Evolutionary conservation across 208 protist species (phyloP), one percentile per base, ranked within the genome.

Genomic region (Trypanosoma rangeli): DNA sequence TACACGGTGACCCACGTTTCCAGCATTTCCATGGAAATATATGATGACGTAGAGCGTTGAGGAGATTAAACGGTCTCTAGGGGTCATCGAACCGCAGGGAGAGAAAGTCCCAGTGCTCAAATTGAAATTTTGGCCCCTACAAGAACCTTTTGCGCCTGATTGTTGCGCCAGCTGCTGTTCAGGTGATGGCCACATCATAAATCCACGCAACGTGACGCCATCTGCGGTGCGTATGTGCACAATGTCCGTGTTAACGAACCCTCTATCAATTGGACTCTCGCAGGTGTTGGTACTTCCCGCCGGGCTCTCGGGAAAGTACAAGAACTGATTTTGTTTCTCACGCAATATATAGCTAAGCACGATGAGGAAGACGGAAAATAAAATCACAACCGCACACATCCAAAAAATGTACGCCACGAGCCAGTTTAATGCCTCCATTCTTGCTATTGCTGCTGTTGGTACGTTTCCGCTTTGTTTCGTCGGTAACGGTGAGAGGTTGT

Each of bases 11-110:
- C 91, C 91, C 13, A 95, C 90, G 73, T 97, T 97, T 29, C 94
- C 92, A 3, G 94, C 90, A 57, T 97, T 97, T 48, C 94, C 94
- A 69, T 97, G 92, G 65, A 97, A 97, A 78, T 95, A 95, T 18
- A 97, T 74, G 54, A 97, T 75, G 44, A 82, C 76, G 70, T 88
- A 90, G 7, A 68, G 69, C 26, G 80, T 70, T 33, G 63, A 60
- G 1, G 64, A 22, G 50, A 44, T 35, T 3, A 18, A 29, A 29
- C 5, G 18, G 12, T 35, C 53, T 35, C 53, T 57, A 50, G 20
- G 16, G 3, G 46, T 50, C 20, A 16, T 50, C 46, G 46, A 15
- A 16, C 46, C 20, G 13, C 10, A 50, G 3, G 20, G 4, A 5
- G 13, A 50, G 20, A 16, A 16, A 50, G 20, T 50, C 20, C 46